Evolutionary conservation across 495 filamentous ascomycete genomes (phyloP), one percentile per base, ranked within the genome.

Genomic region (Aspergillus steynii): DNA sequence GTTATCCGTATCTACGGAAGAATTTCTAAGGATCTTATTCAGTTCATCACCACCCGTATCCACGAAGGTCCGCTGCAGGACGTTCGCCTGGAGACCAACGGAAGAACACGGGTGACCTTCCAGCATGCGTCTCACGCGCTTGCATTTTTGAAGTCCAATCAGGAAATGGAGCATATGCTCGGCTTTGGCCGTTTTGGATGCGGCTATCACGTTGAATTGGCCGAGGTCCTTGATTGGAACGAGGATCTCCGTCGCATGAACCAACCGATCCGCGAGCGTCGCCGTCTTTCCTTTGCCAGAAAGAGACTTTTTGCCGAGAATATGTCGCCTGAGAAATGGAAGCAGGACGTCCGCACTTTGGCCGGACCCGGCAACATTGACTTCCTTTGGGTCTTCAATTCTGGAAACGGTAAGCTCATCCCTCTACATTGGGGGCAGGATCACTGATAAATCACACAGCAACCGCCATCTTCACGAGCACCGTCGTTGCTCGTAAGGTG

Each of bases 381-480:
- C 32, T 68, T 73, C 51, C 59, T 74, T 3, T 74, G 68, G 68
- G 66, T 72, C 1, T 76, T 73, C 55, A 76, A 76, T 59, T 70
- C 66, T 60, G 73, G 73, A 15, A 76, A 76, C 46, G 73, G 73
- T 76, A 56, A 66, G 72, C 27, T 3, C n/a, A 15, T 10, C 31
- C 8, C n/a, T 31, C 52, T 37, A 48, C 9, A 34, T 34, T 45
- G 53, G 15, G 9, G n/a, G 5, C 25, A 50, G 20, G 2, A n/a
- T 25, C 15, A 47, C 61, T 66, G 60, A 66, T 27, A 37, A 34
- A 5, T 31, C 12, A 10, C 20, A 53, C 34, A 76, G 73, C 73
- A 14, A 76, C 71, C 20, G 73, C 70, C 14, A 68, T 76, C 29
- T 76, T 76, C 59, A 71, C 67, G 49, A 73, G 66, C 64, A 74